These are phyloP conservation scores for Yamagishiella unicocca DNA, from an alignment of 139 green algal genomes.

Conservation along the genomic window DNA sequence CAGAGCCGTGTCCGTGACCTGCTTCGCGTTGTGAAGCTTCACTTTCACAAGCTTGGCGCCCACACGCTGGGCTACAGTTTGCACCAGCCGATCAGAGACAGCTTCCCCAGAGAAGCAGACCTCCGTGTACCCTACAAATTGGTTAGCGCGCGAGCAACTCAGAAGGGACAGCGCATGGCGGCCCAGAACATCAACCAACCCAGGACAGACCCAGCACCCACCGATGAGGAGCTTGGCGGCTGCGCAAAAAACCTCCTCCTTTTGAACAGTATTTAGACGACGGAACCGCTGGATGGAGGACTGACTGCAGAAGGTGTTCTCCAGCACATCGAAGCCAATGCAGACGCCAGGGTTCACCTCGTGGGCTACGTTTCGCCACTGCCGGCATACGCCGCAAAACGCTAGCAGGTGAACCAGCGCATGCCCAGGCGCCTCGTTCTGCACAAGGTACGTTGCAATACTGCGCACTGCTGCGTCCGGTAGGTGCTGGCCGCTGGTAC, in stretches of 20 bases:
- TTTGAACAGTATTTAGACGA: constrained; percentile 23
- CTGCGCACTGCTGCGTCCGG: constrained; percentile 47
- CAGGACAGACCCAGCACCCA: constrained; percentile 29
- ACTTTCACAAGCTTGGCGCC: constrained; percentile 48
- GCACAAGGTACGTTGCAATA: constrained; percentile 44
- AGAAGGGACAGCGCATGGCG: neutral
- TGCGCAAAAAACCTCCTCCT: constrained; percentile 60
- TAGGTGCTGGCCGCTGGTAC: constrained; percentile 26
- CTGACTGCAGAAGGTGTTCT: constrained; percentile 60
- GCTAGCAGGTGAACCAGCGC: constrained; percentile 59
- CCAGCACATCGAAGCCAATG: constrained; percentile 66
- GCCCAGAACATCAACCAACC: neutral
- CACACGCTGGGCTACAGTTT: constrained; percentile 30
- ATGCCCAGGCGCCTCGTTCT: constrained; percentile 5
- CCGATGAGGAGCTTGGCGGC: constrained; percentile 62
- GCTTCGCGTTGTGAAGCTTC: constrained; percentile 42
- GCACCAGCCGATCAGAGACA: constrained; percentile 61
- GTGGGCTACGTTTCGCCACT: constrained; percentile 57
- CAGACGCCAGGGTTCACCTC: constrained; percentile 51
- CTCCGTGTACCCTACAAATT: constrained; percentile 64
- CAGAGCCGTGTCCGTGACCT: constrained; percentile 63
- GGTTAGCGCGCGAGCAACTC: no score
- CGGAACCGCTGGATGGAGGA: constrained; percentile 59
- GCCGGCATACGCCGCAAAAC: constrained; percentile 66
- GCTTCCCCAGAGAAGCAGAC: constrained; percentile 62